These are phyloP conservation scores for Polymyxa betae DNA, from an alignment of 208 protist genomes.

Conservation along the genomic window DNA sequence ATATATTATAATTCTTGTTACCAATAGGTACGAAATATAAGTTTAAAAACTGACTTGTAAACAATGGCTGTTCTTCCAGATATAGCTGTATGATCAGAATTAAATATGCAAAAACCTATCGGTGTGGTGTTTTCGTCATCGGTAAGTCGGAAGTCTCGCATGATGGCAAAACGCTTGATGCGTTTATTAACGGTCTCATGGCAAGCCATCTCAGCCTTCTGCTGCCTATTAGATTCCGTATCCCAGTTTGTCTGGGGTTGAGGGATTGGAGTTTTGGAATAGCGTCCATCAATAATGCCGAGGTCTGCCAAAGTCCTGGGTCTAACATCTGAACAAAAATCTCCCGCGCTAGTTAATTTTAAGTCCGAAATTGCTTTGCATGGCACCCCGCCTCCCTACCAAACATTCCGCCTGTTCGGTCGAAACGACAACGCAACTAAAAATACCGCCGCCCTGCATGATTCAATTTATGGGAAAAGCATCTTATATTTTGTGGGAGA, in stretches of 20 bases:
- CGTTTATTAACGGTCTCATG: not conserved
- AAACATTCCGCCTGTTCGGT: not conserved
- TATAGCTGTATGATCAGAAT: not conserved
- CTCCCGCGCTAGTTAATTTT: not conserved
- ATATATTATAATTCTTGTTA: no score
- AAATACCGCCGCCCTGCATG: not conserved
- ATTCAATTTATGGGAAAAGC: not conserved
- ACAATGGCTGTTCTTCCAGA: not conserved
- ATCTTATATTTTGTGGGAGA: not conserved
- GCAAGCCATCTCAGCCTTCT: not conserved
- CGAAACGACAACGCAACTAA: not conserved
- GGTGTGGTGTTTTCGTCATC: not conserved
- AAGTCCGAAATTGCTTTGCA: not conserved
- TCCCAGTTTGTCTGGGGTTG: not conserved
- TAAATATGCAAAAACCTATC: not conserved
- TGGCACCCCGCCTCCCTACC: not conserved
- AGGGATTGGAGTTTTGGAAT: not conserved
- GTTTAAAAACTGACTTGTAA: no score
- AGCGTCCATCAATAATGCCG: not conserved
- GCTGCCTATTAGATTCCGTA: not conserved
- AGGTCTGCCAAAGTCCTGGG: not conserved
- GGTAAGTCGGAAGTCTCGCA: not conserved
- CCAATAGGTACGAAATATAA: no score
- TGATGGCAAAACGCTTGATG: not conserved
- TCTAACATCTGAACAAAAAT: not conserved